Evolutionary conservation across 306 rosid species (phyloP).

Genomic region (Pachyrhizus erosus): DNA sequence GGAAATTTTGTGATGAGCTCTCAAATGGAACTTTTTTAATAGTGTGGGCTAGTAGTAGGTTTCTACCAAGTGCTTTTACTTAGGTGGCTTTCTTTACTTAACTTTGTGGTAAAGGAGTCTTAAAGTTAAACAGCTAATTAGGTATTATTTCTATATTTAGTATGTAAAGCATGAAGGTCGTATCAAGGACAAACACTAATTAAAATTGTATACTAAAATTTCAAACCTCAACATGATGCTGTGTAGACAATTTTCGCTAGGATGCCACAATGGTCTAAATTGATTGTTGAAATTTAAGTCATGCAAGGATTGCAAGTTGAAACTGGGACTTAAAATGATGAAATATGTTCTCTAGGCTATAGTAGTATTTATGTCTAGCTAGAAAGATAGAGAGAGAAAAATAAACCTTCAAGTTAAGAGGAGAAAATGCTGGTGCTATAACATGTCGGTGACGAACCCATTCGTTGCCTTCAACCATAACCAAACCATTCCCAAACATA

Average conservation of each 20-base stretch:
- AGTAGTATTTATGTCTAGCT: not conserved
- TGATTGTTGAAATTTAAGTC: conserved; percentile 3
- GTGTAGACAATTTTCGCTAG: conserved; percentile 4
- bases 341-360: not conserved
- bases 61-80: not conserved
- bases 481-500: conserved; percentile 81
- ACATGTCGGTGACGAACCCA: conserved; percentile 80
- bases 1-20: not conserved
- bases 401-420: conserved; percentile 69
- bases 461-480: conserved; percentile 76
- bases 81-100: not conserved
- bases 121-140: not conserved
- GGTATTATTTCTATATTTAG: conserved; percentile 27
- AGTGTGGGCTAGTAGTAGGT: not conserved
- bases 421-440: conserved; percentile 72
- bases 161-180: not conserved
- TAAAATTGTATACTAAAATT: not conserved
- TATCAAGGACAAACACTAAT: not conserved
- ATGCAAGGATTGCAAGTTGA: conserved; percentile 19
- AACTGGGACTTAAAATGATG: conserved; percentile 5
- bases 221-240: conserved; percentile 33
- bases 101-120: not conserved
- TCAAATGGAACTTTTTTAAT: conserved; percentile 10
- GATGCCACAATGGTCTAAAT: conserved; percentile 22
- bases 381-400: not conserved